Conservation (phyloP, 2,329 filamentous ascomycete genomes). For the Venturia asperata region DNA sequence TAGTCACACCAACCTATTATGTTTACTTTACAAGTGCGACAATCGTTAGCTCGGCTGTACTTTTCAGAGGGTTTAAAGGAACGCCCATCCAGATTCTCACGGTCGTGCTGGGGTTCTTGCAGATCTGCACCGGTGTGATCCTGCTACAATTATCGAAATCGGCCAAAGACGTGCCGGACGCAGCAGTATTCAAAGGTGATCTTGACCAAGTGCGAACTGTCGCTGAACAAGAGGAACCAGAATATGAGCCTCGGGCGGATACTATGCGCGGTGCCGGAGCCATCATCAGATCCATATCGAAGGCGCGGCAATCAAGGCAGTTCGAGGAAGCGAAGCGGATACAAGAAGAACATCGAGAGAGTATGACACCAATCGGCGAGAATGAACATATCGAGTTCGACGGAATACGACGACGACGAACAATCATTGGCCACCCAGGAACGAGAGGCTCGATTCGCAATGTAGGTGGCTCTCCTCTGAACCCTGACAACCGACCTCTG, state of each 20-base stretch:
- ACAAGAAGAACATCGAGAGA: slow-evolving; percentile 77
- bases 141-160: slow-evolving; percentile 95
- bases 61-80: slow-evolving; percentile 92
- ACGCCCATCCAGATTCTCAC: slow-evolving; percentile 73
- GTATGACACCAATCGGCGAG: slow-evolving; percentile 70
- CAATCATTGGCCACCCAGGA: slow-evolving; percentile 34
- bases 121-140: slow-evolving; percentile 88
- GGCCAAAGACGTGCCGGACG: slow-evolving; percentile 91
- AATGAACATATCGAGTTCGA: slow-evolving; percentile 86
- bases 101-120: slow-evolving; percentile 86
- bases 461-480: slow-evolving; percentile 24
- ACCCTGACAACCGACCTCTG: slow-evolving; percentile 29
- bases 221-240: slow-evolving; percentile 90
- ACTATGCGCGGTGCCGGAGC: slow-evolving; percentile 87
- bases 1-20: slow-evolving; percentile 97
- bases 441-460: neutral
- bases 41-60: slow-evolving; percentile 84
- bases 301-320: slow-evolving; percentile 68
- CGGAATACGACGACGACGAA: slow-evolving; percentile 69
- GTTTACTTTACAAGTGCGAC: slow-evolving; percentile 96
- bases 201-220: slow-evolving; percentile 93
- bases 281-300: slow-evolving; percentile 76
- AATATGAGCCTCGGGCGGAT: slow-evolving; percentile 92
- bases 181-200: slow-evolving; percentile 85
- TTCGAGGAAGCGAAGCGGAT: slow-evolving; percentile 70